These are phyloP conservation scores for Leccinum ochraceum DNA, from an alignment of 768 basidiomycete species.

Conservation along the genomic window DNA sequence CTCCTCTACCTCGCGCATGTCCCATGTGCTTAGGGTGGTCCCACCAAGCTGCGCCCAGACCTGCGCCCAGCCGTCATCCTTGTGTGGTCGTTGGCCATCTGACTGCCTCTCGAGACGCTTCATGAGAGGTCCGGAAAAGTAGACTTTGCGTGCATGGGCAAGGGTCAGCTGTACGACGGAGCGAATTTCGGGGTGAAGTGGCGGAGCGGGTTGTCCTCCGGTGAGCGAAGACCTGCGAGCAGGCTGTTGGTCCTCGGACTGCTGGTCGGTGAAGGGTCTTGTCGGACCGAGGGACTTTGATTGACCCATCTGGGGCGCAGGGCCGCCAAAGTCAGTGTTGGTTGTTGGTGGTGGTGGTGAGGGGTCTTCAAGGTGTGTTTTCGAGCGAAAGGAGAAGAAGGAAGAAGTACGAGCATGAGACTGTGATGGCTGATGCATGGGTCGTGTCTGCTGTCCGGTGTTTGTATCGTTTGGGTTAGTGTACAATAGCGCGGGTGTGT, in stretches of 20 bases:
- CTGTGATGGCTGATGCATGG: conserved; percentile 27
- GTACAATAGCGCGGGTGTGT: conserved; percentile 9
- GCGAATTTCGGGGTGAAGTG: conserved; percentile 79
- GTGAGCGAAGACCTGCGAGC: conserved; percentile 24
- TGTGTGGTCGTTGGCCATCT: conserved; percentile 66
- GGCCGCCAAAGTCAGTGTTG: conserved; percentile 21
- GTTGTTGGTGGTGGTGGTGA: conserved; percentile 16
- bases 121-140: conserved; percentile 83
- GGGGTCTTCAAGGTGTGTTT: conserved; percentile 30
- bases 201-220: conserved; percentile 27
- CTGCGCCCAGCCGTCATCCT: conserved; percentile 79
- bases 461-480: conserved; percentile 19
- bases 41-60: conserved; percentile 92
- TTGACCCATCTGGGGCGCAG: conserved; percentile 34
- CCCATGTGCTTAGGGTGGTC: conserved; percentile 88
- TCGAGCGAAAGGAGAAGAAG: conserved; percentile 62
- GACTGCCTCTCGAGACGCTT: conserved; percentile 76
- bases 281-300: conserved; percentile 34
- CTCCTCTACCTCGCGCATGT: conserved; percentile 85
- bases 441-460: conserved; percentile 24
- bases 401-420: conserved; percentile 59
- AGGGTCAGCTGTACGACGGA: conserved; percentile 73
- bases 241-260: conserved; percentile 26
- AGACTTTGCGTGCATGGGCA: conserved; percentile 82
- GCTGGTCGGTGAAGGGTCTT: conserved; percentile 22